A percentile compares a stretch with the other conserved stretches of the same genome.
These are phyloP conservation scores for Cutaneotrichosporon dermatis DNA, from an alignment of 1,284 basidiomycete species.

Conservation along the genomic window DNA sequence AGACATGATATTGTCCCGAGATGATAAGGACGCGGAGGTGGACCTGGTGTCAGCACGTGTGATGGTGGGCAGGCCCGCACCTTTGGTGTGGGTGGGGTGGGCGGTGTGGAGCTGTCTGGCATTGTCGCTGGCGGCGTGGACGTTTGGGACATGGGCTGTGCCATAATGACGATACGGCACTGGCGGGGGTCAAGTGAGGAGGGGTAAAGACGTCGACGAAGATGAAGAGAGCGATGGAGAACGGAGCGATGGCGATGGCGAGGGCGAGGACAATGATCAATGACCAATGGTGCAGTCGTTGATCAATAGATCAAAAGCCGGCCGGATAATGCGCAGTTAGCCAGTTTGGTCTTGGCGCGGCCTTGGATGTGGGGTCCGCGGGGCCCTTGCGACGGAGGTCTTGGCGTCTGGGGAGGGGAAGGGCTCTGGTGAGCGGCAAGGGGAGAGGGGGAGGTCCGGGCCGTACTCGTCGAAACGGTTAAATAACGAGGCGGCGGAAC, in stretches of 20 bases:
- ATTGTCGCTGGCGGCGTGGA: background rate
- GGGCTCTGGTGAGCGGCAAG: too few species aligned
- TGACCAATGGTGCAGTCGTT: too few species aligned
- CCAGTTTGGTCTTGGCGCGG: too few species aligned
- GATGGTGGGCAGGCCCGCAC: background rate
- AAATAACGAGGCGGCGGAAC: too few species aligned
- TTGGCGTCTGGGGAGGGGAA: too few species aligned
- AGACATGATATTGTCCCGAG: constrained; percentile 64
- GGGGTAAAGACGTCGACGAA: background rate
- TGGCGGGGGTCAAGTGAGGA: background rate
- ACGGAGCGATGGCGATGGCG: background rate
- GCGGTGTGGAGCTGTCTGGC: background rate
- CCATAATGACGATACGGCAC: background rate
- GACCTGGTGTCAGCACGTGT: constrained; percentile 52
- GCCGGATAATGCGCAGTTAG: too few species aligned
- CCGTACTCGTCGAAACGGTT: too few species aligned
- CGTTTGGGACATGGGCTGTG: background rate
- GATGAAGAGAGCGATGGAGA: background rate
- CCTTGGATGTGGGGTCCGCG: too few species aligned
- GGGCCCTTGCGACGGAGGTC: too few species aligned
- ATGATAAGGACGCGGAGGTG: constrained; percentile 71
- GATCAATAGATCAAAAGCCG: too few species aligned
- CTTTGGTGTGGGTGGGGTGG: background rate
- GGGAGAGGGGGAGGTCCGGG: too few species aligned
- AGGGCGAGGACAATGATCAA: too few species aligned